Evolutionary conservation across 208 protist species (phyloP).

Genomic region (Jaenimonas drosophilae): DNA sequence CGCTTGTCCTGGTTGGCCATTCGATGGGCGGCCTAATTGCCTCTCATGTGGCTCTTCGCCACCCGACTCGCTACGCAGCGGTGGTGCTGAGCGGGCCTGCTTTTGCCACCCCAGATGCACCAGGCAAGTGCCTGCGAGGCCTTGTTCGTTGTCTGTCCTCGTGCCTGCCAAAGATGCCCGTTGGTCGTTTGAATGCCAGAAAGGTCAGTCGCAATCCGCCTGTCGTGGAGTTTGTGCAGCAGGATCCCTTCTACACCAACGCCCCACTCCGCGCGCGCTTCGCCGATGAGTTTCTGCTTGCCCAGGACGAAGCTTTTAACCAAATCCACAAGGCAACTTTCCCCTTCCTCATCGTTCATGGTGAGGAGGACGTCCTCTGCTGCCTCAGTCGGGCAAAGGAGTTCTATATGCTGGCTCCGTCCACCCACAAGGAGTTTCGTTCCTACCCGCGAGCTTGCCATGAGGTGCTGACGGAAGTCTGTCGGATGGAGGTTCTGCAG

Average conservation of each 20-base stretch:
- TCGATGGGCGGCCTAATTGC: slow-evolving; percentile 75
- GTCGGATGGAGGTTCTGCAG: slow-evolving; percentile 27
- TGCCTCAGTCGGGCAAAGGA: slow-evolving; percentile 13
- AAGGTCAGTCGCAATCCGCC: slow-evolving; percentile 28
- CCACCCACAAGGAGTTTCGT: slow-evolving; percentile 34
- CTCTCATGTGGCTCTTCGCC: slow-evolving; percentile 30
- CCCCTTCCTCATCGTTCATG: slow-evolving; percentile 59
- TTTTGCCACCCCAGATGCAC: slow-evolving; percentile 7
- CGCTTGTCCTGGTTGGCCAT: slow-evolving; percentile 58
- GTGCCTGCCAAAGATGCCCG: slow-evolving; percentile 33
- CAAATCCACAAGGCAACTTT: slow-evolving; percentile 19
- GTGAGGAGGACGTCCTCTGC: slow-evolving; percentile 39
- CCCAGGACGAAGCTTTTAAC: slow-evolving; percentile 21
- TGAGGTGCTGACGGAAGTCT: slow-evolving; percentile 60
- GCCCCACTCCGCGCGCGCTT: slow-evolving; percentile 34
- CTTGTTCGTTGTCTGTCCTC: slow-evolving; percentile 13
- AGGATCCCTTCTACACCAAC: slow-evolving; percentile 46
- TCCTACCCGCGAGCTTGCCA: slow-evolving; percentile 32
- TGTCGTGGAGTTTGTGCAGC: slow-evolving; percentile 38
- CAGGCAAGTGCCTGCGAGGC: slow-evolving; percentile 6
- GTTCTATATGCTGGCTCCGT: slow-evolving; percentile 28
- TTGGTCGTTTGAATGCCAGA: slow-evolving; percentile 14
- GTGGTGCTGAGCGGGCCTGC: slow-evolving; percentile 64
- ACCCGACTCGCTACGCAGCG: slow-evolving; percentile 14
- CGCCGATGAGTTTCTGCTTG: slow-evolving; percentile 25